Evolutionary conservation across 2,329 filamentous ascomycete species (phyloP).

Genomic region (Ceratocystis colombiana): DNA sequence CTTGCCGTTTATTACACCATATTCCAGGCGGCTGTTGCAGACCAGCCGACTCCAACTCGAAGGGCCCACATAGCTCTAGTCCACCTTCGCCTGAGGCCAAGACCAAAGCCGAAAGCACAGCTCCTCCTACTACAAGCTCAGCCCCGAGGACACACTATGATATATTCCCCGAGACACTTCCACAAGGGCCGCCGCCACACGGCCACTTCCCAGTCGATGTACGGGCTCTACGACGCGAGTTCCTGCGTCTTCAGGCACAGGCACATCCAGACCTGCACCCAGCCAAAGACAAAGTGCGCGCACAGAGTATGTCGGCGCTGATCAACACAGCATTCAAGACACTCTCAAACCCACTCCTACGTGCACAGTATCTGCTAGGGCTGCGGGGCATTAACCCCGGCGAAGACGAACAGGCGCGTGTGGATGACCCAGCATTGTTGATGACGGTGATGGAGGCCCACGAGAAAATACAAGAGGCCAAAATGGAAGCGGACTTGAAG

Average conservation of each 20-base stretch:
- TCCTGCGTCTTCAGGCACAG: conserved; percentile 68
- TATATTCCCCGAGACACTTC: conserved; percentile 74
- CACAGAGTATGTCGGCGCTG: conserved; percentile 66
- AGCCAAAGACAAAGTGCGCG: conserved; percentile 43
- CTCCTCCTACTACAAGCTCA: not conserved
- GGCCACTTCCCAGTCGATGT: conserved; percentile 68
- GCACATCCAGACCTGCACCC: conserved; percentile 64
- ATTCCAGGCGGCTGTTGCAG: conserved; percentile 22
- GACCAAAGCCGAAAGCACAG: not conserved
- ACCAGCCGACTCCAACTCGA: conserved; percentile 26
- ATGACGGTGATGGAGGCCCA: conserved; percentile 71
- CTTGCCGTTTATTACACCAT: not conserved
- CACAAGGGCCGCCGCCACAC: conserved; percentile 63
- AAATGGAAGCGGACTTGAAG: conserved; percentile 53
- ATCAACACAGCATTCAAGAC: conserved; percentile 93
- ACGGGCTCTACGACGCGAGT: conserved; percentile 65
- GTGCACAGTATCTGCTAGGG: conserved; percentile 81
- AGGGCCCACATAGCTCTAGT: not conserved
- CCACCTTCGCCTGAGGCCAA: not conserved
- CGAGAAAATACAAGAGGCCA: conserved; percentile 63
- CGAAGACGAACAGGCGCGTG: conserved; percentile 63
- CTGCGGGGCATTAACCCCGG: conserved; percentile 66
- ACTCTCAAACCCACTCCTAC: conserved; percentile 61
- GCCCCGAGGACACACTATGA: conserved; percentile 58
- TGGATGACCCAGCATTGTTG: conserved; percentile 59